These are phyloP conservation scores for Breviolum minutum DNA, from an alignment of 73 alveolate genomes.

Conservation along the genomic window DNA sequence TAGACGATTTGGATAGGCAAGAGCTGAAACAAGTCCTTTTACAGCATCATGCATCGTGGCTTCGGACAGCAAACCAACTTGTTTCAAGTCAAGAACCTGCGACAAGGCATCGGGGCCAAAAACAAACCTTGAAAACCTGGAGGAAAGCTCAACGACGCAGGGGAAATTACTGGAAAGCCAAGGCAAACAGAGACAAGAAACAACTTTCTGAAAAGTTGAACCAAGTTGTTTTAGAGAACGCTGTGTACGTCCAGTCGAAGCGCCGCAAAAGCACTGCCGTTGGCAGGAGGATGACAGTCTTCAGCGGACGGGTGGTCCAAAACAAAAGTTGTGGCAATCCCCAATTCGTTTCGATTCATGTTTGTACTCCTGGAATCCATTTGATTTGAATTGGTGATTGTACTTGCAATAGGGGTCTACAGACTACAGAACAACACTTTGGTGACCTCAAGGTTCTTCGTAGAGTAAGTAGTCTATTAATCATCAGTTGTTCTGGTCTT, in stretches of 20 bases:
- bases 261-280: background rate
- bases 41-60: background rate
- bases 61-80: background rate
- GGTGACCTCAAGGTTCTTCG: no score
- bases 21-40: background rate
- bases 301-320: background rate
- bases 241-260: background rate
- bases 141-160: background rate
- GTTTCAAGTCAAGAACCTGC: background rate
- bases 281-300: background rate
- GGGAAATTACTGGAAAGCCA: background rate
- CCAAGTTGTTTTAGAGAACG: background rate
- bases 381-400: no score
- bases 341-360: no score
- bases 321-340: no score
- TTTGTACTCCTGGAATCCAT: no score
- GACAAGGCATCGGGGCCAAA: background rate
- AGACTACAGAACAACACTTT: no score
- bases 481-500: no score
- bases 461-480: no score
- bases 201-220: background rate
- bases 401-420: no score
- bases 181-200: background rate
- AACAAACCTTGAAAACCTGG: background rate
- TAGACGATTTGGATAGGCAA: background rate